Percentiles rank a stretch among this genome's conserved stretches.
phyloP scores from a whole-genome alignment of 495 filamentous ascomycete genomes.

The Letharia lupina region DNA sequence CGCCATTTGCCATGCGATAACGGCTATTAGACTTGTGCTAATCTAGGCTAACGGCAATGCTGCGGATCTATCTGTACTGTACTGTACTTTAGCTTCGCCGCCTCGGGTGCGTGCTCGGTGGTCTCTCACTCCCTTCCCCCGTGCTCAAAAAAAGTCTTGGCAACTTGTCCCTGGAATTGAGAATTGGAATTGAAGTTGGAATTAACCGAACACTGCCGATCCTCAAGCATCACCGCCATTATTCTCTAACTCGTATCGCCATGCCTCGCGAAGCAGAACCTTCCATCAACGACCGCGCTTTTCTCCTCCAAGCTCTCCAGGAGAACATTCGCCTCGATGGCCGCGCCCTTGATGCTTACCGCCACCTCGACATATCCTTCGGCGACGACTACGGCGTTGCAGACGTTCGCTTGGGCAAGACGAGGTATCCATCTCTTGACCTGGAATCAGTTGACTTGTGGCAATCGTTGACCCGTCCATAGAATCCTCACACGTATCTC shows the following conservation, averaged over 20 bases:
- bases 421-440: conserved; percentile 48
- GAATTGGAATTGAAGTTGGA: too few relatives aligned
- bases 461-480: conserved; percentile 16
- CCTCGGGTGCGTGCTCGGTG: too few relatives aligned
- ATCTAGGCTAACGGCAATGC: not conserved
- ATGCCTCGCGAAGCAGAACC: conserved; percentile 90
- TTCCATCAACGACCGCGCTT: conserved; percentile 68
- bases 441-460: not conserved
- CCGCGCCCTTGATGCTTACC: conserved; percentile 67
- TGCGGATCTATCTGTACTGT: not conserved
- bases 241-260: not conserved
- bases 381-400: conserved; percentile 86
- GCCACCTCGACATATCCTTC: conserved; percentile 68
- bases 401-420: conserved; percentile 84
- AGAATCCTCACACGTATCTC: conserved; percentile 81
- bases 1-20: too few relatives aligned
- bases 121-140: too few relatives aligned
- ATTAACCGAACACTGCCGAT: not conserved
- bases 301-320: conserved; percentile 64
- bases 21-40: not conserved
- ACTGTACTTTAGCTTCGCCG: too few relatives aligned
- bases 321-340: conserved; percentile 76
- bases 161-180: too few relatives aligned
- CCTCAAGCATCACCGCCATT: too few relatives aligned
- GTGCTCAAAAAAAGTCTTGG: too few relatives aligned